Conservation (phyloP, 2,329 filamentous ascomycete genomes). For the Aspergillus fischeri region DNA sequence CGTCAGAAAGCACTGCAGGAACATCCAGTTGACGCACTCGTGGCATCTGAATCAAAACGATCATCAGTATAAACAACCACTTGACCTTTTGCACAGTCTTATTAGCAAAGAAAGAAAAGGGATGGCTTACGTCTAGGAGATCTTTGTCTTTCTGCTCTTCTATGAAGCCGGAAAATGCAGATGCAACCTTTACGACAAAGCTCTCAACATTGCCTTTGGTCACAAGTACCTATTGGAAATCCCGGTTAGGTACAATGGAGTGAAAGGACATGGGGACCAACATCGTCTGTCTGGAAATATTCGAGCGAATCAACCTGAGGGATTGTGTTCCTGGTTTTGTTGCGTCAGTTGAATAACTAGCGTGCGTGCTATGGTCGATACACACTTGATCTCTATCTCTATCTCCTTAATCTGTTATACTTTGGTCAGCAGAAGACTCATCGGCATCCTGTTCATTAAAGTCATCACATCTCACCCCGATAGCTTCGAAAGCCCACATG, state of each 20-base stretch:
- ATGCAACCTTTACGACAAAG: constrained; percentile 8
- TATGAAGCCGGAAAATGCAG: constrained; percentile 20
- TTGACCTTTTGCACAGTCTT: background rate
- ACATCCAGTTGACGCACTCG: constrained; percentile 25
- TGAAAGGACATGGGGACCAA: constrained; percentile 7
- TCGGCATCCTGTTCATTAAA: background rate
- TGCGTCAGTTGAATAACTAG: background rate
- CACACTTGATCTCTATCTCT: constrained; percentile 19
- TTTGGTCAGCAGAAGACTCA: constrained; percentile 2
- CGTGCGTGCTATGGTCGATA: constrained; percentile 2
- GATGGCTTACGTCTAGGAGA: constrained; percentile 27
- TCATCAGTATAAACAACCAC: background rate
- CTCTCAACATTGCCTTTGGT: constrained; percentile 19
- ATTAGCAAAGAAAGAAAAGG: background rate
- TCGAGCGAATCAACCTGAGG: constrained; percentile 12
- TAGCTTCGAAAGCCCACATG: constrained; percentile 30
- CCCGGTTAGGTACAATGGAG: background rate
- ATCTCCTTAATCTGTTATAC: constrained; percentile 22
- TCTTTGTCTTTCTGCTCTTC: constrained; percentile 29
- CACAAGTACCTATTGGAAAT: constrained; percentile 20
- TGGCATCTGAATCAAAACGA: constrained; percentile 17
- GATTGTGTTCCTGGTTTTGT: constrained; percentile 4
- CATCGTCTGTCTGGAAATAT: constrained; percentile 21
- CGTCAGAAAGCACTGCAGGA: constrained; percentile 10
- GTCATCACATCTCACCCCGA: constrained; percentile 21